phyloP scores from a whole-genome alignment of 1,139 yeast genomes.

The Williopsis jadinii region DNA sequence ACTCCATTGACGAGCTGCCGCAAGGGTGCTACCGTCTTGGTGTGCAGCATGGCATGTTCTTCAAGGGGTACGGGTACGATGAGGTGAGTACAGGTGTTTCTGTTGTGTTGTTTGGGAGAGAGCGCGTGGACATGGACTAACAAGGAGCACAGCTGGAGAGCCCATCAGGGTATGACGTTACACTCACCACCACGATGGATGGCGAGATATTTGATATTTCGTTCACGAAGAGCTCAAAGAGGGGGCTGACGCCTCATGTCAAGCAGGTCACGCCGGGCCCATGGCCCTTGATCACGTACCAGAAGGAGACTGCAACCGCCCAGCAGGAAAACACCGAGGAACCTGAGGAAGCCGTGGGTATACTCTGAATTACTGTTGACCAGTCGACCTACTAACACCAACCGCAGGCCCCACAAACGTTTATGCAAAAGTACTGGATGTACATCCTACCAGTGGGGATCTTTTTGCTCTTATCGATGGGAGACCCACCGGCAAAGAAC shows the following conservation, averaged over 20 bases:
- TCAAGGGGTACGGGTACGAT: slow-evolving; percentile 12
- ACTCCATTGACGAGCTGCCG: slow-evolving; percentile 3
- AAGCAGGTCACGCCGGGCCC: slow-evolving; percentile 5
- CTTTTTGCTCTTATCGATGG: slow-evolving; percentile 8
- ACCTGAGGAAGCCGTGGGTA: no score
- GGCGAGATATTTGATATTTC: slow-evolving; percentile 6
- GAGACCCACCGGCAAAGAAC: slow-evolving; percentile 1
- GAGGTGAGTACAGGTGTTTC: slow-evolving; percentile 5
- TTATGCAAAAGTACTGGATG: slow-evolving; percentile 29
- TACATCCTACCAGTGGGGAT: slow-evolving; percentile 21
- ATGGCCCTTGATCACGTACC: background rate
- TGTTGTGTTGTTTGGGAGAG: background rate
- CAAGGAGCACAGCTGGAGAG: background rate
- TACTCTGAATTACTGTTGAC: no score
- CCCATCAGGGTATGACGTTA: slow-evolving; percentile 3
- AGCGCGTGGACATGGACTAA: background rate
- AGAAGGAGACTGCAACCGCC: no score
- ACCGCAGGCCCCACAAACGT: slow-evolving; percentile 10
- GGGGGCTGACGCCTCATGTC: slow-evolving; percentile 1
- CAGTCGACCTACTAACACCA: no score
- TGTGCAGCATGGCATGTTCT: slow-evolving; percentile 10
- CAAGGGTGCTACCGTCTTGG: slow-evolving; percentile 17
- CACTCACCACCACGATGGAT: slow-evolving; percentile 3
- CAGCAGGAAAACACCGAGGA: no score
- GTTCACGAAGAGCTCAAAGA: slow-evolving; percentile 1